Percentiles rank a stretch among this genome's conserved stretches.
These are phyloP conservation scores for Vigna radiata DNA, from an alignment of 306 rosid genomes.

Conservation along the genomic window DNA sequence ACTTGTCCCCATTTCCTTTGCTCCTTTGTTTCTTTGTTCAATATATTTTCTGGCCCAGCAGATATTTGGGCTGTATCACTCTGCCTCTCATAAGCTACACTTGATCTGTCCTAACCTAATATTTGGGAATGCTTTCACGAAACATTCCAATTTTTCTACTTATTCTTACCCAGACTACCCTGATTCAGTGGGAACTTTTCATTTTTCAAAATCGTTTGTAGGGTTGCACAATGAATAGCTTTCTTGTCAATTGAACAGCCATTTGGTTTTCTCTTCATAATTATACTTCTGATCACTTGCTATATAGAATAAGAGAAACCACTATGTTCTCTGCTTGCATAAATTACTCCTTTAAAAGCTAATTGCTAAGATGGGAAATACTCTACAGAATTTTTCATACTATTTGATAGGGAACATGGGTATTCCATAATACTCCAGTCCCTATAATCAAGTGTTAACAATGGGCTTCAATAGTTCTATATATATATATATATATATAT, in stretches of 20 bases:
- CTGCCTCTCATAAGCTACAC: neutral
- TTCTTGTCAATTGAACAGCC: slow-evolving; percentile 18
- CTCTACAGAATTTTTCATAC: no score
- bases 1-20: no score
- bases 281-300: neutral
- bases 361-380: no score
- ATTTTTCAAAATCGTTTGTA: slow-evolving; percentile 4
- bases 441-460: neutral
- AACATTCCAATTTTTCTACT: neutral
- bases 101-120: neutral
- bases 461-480: neutral
- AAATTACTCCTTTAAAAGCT: neutral
- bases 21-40: no score
- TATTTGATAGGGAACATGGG: no score
- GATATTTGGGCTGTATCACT: no score
- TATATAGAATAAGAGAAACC: neutral
- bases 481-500: no score
- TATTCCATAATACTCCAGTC: no score
- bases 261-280: slow-evolving; percentile 14
- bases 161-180: neutral
- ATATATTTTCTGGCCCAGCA: no score
- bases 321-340: slow-evolving; percentile 5
- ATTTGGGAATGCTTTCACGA: neutral
- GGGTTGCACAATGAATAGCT: neutral
- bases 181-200: neutral